Evolutionary conservation across 306 rosid genomes (phyloP).

Genomic region (Prinsepia uniflora): DNA sequence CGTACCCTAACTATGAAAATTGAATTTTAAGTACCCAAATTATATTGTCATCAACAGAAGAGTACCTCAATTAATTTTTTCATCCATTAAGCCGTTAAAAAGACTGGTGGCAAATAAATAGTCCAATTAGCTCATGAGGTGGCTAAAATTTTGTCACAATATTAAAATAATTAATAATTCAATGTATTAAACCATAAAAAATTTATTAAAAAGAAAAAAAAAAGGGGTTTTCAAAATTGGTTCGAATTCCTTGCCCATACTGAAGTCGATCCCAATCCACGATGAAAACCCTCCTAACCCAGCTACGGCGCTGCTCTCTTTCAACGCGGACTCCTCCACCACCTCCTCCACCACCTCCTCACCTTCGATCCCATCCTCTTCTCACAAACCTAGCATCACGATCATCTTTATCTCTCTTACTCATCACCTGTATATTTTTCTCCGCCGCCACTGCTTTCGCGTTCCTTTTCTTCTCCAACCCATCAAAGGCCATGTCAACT

Average conservation of each 20-base stretch:
- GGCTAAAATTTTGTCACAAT: too few species aligned
- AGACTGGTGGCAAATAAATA: too few species aligned
- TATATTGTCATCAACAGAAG: too few species aligned
- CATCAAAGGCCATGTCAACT: constrained; percentile 18
- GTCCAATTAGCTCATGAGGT: too few species aligned
- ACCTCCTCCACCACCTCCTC: constrained; percentile 24
- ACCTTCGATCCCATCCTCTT: constrained; percentile 9
- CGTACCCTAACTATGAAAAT: too few species aligned
- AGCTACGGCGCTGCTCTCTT: constrained; percentile 59
- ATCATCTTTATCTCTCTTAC: constrained; percentile 51
- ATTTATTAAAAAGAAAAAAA: too few species aligned
- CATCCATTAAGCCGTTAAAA: too few species aligned
- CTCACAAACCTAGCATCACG: constrained; percentile 33
- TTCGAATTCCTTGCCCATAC: constrained; percentile 45
- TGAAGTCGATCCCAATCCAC: constrained; percentile 34
- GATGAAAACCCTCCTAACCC: constrained; percentile 47
- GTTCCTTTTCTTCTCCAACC: constrained; percentile 55
- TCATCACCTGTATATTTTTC: constrained; percentile 54
- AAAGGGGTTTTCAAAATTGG: constrained; percentile 42
- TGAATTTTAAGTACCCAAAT: too few species aligned
- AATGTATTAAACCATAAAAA: too few species aligned
- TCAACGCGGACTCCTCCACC: constrained; percentile 69
- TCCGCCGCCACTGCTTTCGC: constrained; percentile 70
- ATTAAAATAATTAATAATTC: too few species aligned
- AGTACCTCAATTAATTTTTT: too few species aligned